These are phyloP conservation scores for Podospora appendiculata DNA, from an alignment of 495 filamentous ascomycete species.

Conservation along the genomic window DNA sequence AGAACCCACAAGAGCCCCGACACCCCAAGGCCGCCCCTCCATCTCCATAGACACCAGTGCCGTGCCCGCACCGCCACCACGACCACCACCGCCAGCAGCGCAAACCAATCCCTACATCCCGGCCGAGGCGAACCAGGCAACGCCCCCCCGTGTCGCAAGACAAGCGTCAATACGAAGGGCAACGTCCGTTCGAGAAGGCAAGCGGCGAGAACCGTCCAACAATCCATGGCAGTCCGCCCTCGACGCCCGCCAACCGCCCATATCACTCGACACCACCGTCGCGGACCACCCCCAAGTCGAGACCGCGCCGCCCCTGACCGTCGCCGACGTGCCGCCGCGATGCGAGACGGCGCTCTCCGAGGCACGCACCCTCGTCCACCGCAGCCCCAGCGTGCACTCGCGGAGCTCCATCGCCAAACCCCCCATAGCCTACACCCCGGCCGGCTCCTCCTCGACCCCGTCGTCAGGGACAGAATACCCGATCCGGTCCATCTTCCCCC, in stretches of 20 bases:
- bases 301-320: constrained; percentile 17
- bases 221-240: constrained; percentile 28
- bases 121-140: not conserved
- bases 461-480: constrained; percentile 12
- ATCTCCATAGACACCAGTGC: constrained; percentile 14
- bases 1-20: constrained; percentile 27
- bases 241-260: constrained; percentile 10
- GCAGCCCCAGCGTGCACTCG: constrained; percentile 38
- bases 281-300: constrained; percentile 15
- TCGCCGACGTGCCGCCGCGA: constrained; percentile 29
- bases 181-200: constrained; percentile 27
- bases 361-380: constrained; percentile 37
- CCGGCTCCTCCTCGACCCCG: constrained; percentile 18
- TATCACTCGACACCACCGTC: constrained; percentile 10
- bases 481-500: constrained; percentile 63
- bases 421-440: constrained; percentile 25
- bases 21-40: constrained; percentile 28
- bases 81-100: too few relatives aligned
- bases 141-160: constrained; percentile 23
- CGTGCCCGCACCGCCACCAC: too few relatives aligned
- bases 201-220: constrained; percentile 19
- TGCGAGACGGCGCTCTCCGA: constrained; percentile 44
- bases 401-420: constrained; percentile 42
- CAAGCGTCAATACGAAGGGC: constrained; percentile 26
- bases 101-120: too few relatives aligned